phyloP scores from a whole-genome alignment of 129 eudicot genomes.

The Apium graveolens region DNA sequence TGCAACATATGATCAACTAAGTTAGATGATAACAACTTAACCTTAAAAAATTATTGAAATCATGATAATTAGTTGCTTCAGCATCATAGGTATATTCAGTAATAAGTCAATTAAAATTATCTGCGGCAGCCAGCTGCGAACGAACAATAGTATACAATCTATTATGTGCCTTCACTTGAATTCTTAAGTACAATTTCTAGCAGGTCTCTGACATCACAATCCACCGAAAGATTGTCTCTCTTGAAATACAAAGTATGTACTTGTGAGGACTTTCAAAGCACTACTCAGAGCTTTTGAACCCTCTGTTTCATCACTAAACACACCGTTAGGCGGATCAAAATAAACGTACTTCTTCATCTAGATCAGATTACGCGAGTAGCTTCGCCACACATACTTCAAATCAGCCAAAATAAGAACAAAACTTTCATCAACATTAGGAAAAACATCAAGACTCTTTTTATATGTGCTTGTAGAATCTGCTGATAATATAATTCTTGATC shows the following conservation, averaged over 20 bases:
- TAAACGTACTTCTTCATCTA: neutral
- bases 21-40: no score
- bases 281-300: neutral
- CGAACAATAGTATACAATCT: no score
- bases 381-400: neutral
- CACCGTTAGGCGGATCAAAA: neutral
- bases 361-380: neutral
- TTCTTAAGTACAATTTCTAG: neutral
- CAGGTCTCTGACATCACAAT: neutral
- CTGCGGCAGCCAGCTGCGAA: no score
- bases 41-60: no score
- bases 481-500: neutral
- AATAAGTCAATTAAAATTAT: no score
- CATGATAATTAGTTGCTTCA: neutral
- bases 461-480: neutral
- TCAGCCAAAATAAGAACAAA: neutral
- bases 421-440: neutral
- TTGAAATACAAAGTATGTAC: neutral
- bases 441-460: neutral
- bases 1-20: no score
- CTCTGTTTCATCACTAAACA: neutral
- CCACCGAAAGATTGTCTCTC: neutral
- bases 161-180: no score
- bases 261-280: neutral
- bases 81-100: no score